Percentiles rank a stretch among this genome's conserved stretches.
These are phyloP conservation scores for Patellifolia procumbens DNA, from an alignment of 179 eudicot species.

Conservation along the genomic window DNA sequence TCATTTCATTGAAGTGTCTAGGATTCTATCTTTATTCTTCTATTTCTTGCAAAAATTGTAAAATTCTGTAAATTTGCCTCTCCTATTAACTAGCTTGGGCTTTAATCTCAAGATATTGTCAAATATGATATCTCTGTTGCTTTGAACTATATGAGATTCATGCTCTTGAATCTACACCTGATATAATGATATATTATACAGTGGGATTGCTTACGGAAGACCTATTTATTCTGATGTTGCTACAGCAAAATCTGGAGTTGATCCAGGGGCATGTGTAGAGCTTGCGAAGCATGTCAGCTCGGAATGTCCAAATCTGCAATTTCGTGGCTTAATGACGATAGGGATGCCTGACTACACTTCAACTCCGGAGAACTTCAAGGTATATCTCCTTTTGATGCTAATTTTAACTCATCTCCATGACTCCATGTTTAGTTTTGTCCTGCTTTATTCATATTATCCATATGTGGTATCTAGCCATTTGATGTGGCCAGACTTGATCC, in stretches of 20 bases:
- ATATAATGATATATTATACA: neutral
- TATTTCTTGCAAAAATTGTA: neutral
- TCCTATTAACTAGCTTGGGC: neutral
- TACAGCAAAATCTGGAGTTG: slow-evolving; percentile 93
- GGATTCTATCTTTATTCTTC: neutral
- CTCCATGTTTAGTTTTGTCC: neutral
- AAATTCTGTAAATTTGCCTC: neutral
- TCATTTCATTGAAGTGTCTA: neutral
- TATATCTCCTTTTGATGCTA: slow-evolving; percentile 9
- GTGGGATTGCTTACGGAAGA: slow-evolving; percentile 10
- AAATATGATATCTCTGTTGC: neutral
- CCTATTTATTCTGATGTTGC: slow-evolving; percentile 18
- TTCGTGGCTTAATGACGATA: slow-evolving; percentile 91
- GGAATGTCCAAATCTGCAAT: slow-evolving; percentile 73
- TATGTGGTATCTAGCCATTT: neutral
- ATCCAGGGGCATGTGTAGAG: slow-evolving; percentile 77
- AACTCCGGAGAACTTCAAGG: slow-evolving; percentile 92
- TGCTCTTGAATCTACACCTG: slow-evolving; percentile 14
- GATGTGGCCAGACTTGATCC: no score
- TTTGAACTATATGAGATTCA: neutral
- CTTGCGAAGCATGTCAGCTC: slow-evolving; percentile 74
- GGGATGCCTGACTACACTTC: slow-evolving; percentile 97
- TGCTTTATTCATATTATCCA: neutral
- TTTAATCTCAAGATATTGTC: neutral
- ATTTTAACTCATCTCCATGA: neutral